phyloP scores from a whole-genome alignment of 2,329 filamentous ascomycete species.

The Penicillium hordei region DNA sequence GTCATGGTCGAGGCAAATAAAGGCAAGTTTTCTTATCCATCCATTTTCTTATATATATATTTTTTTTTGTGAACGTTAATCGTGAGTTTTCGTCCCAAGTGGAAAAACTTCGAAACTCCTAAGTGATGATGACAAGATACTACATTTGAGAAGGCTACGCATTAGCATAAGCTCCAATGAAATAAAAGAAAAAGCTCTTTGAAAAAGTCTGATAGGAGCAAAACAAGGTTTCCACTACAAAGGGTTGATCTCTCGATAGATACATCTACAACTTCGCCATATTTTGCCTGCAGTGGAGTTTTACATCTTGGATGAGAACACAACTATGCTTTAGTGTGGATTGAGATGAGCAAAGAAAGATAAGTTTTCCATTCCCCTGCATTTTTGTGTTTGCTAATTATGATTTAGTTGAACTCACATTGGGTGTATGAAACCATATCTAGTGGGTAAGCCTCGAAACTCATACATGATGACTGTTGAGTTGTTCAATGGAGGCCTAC shows the following conservation, averaged over 20 bases:
- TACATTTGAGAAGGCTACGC: background rate
- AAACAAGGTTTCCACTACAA: background rate
- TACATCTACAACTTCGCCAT: background rate
- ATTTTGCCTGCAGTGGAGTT: background rate
- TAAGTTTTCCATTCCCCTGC: background rate
- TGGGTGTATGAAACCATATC: background rate
- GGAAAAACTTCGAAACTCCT: background rate
- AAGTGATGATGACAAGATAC: background rate
- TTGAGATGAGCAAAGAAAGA: background rate
- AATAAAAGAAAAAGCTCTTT: background rate
- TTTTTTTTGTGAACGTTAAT: background rate
- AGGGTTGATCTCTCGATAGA: background rate
- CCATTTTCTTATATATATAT: no score
- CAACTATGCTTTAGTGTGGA: no score
- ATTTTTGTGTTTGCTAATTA: background rate
- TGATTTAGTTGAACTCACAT: background rate
- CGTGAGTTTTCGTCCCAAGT: background rate
- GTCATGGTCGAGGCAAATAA: no score
- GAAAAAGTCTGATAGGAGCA: background rate
- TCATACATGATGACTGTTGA: background rate
- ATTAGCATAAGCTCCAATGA: no score
- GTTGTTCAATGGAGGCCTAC: background rate
- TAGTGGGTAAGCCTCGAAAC: background rate
- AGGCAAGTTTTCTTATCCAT: background rate
- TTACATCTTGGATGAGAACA: background rate